A percentile compares a stretch with the other conserved stretches of the same genome.
phyloP scores from a whole-genome alignment of 768 basidiomycete genomes.

The Russula ochroleuca region DNA sequence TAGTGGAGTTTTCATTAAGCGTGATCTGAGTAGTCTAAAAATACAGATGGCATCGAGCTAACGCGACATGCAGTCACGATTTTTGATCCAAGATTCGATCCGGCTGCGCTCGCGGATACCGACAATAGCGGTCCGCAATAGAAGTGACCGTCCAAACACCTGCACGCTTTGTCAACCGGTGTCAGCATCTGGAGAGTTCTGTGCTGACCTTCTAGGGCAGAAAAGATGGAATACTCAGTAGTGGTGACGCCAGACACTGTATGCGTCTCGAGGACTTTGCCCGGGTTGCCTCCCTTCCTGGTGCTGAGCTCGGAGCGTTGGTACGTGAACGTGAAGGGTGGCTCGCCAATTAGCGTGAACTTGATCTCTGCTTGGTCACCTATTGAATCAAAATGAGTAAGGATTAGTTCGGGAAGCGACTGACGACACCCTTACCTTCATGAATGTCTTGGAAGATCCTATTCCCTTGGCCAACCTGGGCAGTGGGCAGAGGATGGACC shows the following conservation, averaged over 20 bases:
- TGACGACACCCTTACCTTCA: conserved; percentile 54
- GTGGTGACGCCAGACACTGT: conserved; percentile 76
- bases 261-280: conserved; percentile 86
- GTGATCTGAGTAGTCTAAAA: conserved; percentile 17
- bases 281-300: conserved; percentile 64
- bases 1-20: conserved; percentile 20
- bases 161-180: conserved; percentile 32
- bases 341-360: conserved; percentile 84
- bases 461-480: conserved; percentile 84
- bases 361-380: conserved; percentile 92
- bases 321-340: conserved; percentile 96
- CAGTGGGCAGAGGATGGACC: conserved; percentile 82
- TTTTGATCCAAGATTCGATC: conserved; percentile 42
- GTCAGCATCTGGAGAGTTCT: background rate
- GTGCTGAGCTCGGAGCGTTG: conserved; percentile 70
- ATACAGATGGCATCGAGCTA: conserved; percentile 19
- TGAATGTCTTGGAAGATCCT: conserved; percentile 80
- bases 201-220: conserved; percentile 76
- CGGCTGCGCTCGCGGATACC: conserved; percentile 74
- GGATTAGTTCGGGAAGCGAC: background rate
- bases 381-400: conserved; percentile 31
- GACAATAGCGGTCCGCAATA: conserved; percentile 84
- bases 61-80: conserved; percentile 27
- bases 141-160: conserved; percentile 92
- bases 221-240: conserved; percentile 84